Conservation (phyloP, 2,329 filamentous ascomycete genomes). For the Aspergillus ibericus region DNA sequence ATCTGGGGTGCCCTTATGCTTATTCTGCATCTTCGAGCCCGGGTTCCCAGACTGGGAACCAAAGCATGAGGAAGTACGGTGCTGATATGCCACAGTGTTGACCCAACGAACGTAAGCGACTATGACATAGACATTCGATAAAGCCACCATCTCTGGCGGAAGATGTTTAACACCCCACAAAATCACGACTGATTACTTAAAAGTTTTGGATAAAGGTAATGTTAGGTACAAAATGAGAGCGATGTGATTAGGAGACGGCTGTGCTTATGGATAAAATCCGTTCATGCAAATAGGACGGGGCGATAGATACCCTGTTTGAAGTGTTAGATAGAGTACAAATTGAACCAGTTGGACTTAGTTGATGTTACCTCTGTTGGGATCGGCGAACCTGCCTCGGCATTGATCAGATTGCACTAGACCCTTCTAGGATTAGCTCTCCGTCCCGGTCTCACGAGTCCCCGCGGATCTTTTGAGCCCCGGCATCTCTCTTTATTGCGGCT, state of each 20-base stretch:
- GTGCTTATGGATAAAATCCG: not conserved
- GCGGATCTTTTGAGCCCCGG: slow-evolving; percentile 5
- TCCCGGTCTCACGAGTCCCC: not conserved
- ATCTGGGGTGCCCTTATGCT: slow-evolving; percentile 38
- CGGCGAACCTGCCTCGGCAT: not conserved
- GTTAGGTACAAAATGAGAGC: not conserved
- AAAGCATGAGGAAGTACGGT: slow-evolving; percentile 20
- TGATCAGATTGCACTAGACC: not conserved
- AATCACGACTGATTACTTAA: not conserved
- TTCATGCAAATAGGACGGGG: not conserved
- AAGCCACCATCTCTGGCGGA: not conserved
- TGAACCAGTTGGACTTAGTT: not conserved
- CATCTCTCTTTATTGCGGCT: not conserved
- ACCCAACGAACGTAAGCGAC: not conserved
- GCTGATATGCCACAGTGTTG: not conserved
- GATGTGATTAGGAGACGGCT: not conserved
- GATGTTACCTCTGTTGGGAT: not conserved
- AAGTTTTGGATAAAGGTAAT: not conserved
- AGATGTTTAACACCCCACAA: slow-evolving; percentile 11
- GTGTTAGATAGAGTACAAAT: not conserved
- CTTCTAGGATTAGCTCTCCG: not conserved
- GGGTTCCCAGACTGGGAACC: slow-evolving; percentile 33
- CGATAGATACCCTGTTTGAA: too few species aligned
- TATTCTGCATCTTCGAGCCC: slow-evolving; percentile 32
- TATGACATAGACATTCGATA: not conserved